A percentile compares a stretch with the other conserved stretches of the same genome.
Evolutionary conservation across 2,329 filamentous ascomycete genomes (phyloP).

Genomic region (Emmonsiellopsis sp.): DNA sequence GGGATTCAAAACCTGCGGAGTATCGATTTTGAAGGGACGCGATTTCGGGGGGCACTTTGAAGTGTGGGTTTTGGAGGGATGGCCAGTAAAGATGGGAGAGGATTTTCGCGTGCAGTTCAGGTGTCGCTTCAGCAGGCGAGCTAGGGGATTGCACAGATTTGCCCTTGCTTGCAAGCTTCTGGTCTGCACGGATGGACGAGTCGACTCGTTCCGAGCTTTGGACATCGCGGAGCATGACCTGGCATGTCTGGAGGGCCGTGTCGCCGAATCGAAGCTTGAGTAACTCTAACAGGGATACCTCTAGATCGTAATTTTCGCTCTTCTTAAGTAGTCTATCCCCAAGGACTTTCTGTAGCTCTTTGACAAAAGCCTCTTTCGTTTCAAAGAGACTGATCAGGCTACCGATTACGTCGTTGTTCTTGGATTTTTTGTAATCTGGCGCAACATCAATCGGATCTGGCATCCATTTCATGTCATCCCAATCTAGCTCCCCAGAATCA

Average conservation of each 20-base stretch:
- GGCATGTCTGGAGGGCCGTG: slow-evolving; percentile 75
- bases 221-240: slow-evolving; percentile 95
- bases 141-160: slow-evolving; percentile 15
- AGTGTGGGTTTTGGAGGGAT: slow-evolving; percentile 51
- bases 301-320: slow-evolving; percentile 65
- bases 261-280: slow-evolving; percentile 87
- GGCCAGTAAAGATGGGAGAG: slow-evolving; percentile 94
- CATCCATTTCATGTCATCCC: slow-evolving; percentile 87
- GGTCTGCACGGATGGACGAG: slow-evolving; percentile 50
- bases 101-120: slow-evolving; percentile 67
- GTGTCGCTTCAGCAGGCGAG: slow-evolving; percentile 26
- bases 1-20: slow-evolving; percentile 62
- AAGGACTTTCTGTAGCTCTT: slow-evolving; percentile 84
- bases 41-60: slow-evolving; percentile 38
- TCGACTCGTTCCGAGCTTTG: slow-evolving; percentile 73
- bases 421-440: slow-evolving; percentile 82
- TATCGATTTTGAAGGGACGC: slow-evolving; percentile 58
- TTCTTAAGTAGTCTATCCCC: slow-evolving; percentile 65
- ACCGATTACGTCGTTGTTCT: slow-evolving; percentile 82
- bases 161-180: slow-evolving; percentile 28
- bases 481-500: slow-evolving; percentile 64
- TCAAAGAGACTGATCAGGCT: slow-evolving; percentile 84
- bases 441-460: slow-evolving; percentile 90
- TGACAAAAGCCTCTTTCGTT: slow-evolving; percentile 84
- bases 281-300: slow-evolving; percentile 72